Base-by-base conservation (phyloP, 2,329 filamentous ascomycete species). In the Xylariaceae sp. region DNA sequence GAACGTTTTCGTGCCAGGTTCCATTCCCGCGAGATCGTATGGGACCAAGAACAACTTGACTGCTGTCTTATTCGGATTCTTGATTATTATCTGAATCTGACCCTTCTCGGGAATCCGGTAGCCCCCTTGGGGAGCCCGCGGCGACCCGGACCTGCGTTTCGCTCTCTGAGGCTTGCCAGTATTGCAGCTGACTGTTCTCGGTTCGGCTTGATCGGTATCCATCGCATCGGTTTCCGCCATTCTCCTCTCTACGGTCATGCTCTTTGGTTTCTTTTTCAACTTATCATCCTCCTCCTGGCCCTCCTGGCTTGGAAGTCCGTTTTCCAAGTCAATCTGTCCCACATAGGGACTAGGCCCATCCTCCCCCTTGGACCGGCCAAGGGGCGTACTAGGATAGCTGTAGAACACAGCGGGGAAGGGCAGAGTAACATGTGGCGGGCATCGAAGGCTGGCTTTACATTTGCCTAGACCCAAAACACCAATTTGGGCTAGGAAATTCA, bases 1-100 rank as follows among this genome's bases (percentile, higher is more conserved):
- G 67, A 97, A 97, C 0, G 94, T 99, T 74, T 97, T 97, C 13
- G 91, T 95, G 0, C 92, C 92, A 0, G 91, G 84, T 62, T 94
- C 88, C 93, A 99, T 99, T 55, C 91, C 93, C 0, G 85, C 82
- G 1, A 99, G 79, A 71, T 97, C 92, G 67, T 97, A 99, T 0
- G 93, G 94, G 2, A 99, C 85, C 23, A 97, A 80, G 67, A 97
- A 97, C 0, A 99, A 79, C 73, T 99, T 97, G 57, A 97, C 93
- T 1, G 94, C 94, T 2, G 94, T 97, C 72, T 97, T 97, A 76
- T 97, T 96, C 13, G 92, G 93, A 68, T 97, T 99, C 73, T 97
- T 97, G 72, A 99, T 90, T 62, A 99, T 88, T 64, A 99, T 96
- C 69, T 99, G 94, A 11, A 99, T 79, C 73, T 97, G 94, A 0